These are phyloP conservation scores for Quercus mongolica DNA, from an alignment of 306 rosid species.

Conservation along the genomic window DNA sequence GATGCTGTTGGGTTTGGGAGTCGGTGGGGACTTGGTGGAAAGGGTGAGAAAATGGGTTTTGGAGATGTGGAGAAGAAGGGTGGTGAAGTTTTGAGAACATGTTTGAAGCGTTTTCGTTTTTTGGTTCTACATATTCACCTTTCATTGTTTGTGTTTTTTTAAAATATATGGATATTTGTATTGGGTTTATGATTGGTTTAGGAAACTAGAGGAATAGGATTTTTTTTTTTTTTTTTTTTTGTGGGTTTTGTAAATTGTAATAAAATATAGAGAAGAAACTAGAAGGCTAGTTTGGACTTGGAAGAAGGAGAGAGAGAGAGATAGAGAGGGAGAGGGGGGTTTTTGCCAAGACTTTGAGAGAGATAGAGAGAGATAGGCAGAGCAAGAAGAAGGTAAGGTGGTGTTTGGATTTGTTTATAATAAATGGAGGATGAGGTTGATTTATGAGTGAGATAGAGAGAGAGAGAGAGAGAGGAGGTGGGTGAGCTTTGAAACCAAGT, in stretches of 20 bases:
- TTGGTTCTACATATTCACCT: slow-evolving; percentile 56
- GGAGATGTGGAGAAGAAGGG: slow-evolving; percentile 8
- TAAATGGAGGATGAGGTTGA: slow-evolving; percentile 4
- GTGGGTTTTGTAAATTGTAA: neutral
- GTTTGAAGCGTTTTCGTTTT: slow-evolving; percentile 25
- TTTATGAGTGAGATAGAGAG: neutral
- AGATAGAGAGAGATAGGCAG: neutral
- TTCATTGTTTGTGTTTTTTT: slow-evolving; percentile 30
- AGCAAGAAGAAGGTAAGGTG: neutral
- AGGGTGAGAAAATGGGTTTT: slow-evolving; percentile 33
- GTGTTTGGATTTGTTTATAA: neutral
- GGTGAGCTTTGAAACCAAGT: slow-evolving; percentile 78
- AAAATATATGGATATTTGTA: neutral
- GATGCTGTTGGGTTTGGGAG: slow-evolving; percentile 32
- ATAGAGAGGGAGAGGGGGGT: neutral
- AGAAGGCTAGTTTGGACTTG: neutral
- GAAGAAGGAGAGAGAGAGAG: neutral
- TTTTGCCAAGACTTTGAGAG: neutral
- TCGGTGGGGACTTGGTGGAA: slow-evolving; percentile 31
- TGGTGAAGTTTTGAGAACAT: slow-evolving; percentile 87
- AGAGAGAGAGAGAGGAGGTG: slow-evolving; percentile 27
- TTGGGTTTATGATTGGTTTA: neutral
- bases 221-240: too few relatives aligned
- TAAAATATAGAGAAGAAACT: neutral
- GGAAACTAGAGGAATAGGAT: neutral